A percentile compares a stretch with the other conserved stretches of the same genome.
phyloP scores from a whole-genome alignment of 202 grass and related monocot species.

The Bolboschoenoplectus hybrid region DNA sequence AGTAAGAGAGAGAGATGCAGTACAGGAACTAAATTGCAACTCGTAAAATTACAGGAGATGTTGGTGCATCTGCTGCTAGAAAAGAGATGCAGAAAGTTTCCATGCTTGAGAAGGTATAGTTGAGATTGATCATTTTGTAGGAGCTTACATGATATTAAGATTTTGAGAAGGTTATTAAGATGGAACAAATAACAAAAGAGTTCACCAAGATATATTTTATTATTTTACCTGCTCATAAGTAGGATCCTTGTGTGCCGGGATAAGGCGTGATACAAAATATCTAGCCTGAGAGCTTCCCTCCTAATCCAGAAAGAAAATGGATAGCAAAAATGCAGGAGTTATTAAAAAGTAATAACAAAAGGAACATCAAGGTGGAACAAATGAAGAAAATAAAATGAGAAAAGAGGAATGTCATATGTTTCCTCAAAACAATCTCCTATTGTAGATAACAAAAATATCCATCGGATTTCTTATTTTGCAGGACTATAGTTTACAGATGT shows the following conservation, averaged over 20 bases:
- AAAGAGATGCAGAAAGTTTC: not conserved
- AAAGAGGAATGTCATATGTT: not conserved
- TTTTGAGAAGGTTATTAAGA: not conserved
- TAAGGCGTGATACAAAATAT: slow-evolving; percentile 93
- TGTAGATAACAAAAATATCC: not conserved
- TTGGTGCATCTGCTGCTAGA: not conserved
- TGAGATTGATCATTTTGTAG: not conserved
- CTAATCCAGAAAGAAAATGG: slow-evolving; percentile 42
- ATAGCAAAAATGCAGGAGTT: slow-evolving; percentile 10
- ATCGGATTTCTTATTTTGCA: not conserved
- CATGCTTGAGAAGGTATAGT: slow-evolving; percentile 13
- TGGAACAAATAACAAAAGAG: slow-evolving; percentile 6
- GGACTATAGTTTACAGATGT: not conserved
- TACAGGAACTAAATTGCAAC: slow-evolving; percentile 12
- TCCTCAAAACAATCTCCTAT: not conserved
- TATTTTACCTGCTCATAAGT: slow-evolving; percentile 87
- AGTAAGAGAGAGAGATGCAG: not conserved
- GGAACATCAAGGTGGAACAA: not conserved
- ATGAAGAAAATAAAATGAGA: not conserved
- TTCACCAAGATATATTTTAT: not conserved
- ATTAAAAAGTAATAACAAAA: not conserved
- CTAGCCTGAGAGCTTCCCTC: slow-evolving; percentile 94
- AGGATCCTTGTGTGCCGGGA: slow-evolving; percentile 97
- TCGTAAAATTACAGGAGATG: slow-evolving; percentile 6
- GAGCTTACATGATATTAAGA: not conserved